phyloP scores from a whole-genome alignment of 1,284 basidiomycete species.

The Lignosus rhinocerotis region DNA sequence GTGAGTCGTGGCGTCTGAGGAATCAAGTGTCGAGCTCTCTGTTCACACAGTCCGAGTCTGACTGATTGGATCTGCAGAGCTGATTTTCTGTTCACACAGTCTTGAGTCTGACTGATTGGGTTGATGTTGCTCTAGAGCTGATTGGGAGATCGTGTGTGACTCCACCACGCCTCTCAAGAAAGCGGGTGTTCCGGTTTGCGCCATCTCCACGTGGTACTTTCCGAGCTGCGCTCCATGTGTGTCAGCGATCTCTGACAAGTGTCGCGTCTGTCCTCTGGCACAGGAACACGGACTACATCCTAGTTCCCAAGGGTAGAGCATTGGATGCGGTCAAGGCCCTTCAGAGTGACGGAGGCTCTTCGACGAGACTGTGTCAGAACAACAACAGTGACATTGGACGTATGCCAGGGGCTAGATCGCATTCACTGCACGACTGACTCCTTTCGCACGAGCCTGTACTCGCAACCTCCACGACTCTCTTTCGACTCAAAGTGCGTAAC shows the following conservation, averaged over 20 bases:
- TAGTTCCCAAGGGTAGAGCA: constrained; percentile 48
- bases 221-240: background rate
- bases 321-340: constrained; percentile 44
- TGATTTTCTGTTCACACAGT: too few species aligned
- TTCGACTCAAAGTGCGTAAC: too few species aligned
- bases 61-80: constrained; percentile 34
- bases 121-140: constrained; percentile 48
- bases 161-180: constrained; percentile 58
- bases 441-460: too few species aligned
- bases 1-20: constrained; percentile 35
- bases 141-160: constrained; percentile 58
- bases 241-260: background rate
- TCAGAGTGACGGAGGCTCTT: constrained; percentile 45
- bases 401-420: background rate
- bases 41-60: too few species aligned
- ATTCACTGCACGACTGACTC: too few species aligned
- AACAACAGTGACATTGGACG: background rate
- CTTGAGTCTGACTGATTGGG: too few species aligned
- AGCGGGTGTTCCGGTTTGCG: constrained; percentile 59
- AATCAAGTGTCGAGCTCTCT: too few species aligned
- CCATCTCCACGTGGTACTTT: constrained; percentile 68
- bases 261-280: background rate
- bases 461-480: too few species aligned
- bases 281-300: constrained; percentile 66
- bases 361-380: background rate